A percentile compares a stretch with the other conserved stretches of the same genome.
Evolutionary conservation across 2,329 filamentous ascomycete genomes (phyloP).

Genomic region (Penicillium sp.): DNA sequence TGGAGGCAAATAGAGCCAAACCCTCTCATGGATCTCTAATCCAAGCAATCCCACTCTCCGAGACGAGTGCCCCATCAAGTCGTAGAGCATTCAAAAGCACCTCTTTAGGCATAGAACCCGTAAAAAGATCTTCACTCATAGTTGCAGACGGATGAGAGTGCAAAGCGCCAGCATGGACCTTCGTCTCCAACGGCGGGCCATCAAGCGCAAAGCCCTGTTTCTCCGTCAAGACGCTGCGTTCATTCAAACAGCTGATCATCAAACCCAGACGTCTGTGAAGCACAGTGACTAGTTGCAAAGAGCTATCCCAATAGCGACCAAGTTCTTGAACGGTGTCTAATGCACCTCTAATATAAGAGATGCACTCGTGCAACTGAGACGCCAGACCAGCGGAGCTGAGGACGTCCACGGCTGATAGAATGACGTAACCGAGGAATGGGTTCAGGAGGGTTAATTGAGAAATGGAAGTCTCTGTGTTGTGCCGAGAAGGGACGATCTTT

Average conservation of each 20-base stretch:
- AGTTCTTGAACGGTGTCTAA: slow-evolving; percentile 57
- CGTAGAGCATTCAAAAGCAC: slow-evolving; percentile 34
- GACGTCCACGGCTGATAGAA: slow-evolving; percentile 65
- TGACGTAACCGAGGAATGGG: slow-evolving; percentile 62
- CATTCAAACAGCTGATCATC: slow-evolving; percentile 40
- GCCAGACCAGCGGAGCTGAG: slow-evolving; percentile 60
- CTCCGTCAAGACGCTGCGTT: slow-evolving; percentile 33
- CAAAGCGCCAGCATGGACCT: slow-evolving; percentile 30
- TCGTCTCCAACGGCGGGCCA: slow-evolving; percentile 40
- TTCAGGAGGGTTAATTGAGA: slow-evolving; percentile 49
- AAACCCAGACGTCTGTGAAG: slow-evolving; percentile 49
- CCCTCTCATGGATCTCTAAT: slow-evolving; percentile 22
- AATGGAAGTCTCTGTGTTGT: slow-evolving; percentile 16
- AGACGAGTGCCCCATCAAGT: slow-evolving; percentile 24
- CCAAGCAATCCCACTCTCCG: slow-evolving; percentile 30
- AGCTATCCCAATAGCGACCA: slow-evolving; percentile 59
- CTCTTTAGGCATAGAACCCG: slow-evolving; percentile 33
- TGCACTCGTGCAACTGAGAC: slow-evolving; percentile 50
- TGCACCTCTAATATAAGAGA: slow-evolving; percentile 55
- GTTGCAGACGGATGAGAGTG: slow-evolving; percentile 9
- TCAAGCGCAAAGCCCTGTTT: slow-evolving; percentile 40
- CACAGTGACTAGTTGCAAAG: slow-evolving; percentile 50
- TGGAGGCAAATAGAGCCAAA: too few relatives aligned
- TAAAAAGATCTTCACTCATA: slow-evolving; percentile 45
- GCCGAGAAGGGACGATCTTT: slow-evolving; percentile 21